phyloP scores from a whole-genome alignment of 2,329 filamentous ascomycete genomes.

The Neonectria sp. region DNA sequence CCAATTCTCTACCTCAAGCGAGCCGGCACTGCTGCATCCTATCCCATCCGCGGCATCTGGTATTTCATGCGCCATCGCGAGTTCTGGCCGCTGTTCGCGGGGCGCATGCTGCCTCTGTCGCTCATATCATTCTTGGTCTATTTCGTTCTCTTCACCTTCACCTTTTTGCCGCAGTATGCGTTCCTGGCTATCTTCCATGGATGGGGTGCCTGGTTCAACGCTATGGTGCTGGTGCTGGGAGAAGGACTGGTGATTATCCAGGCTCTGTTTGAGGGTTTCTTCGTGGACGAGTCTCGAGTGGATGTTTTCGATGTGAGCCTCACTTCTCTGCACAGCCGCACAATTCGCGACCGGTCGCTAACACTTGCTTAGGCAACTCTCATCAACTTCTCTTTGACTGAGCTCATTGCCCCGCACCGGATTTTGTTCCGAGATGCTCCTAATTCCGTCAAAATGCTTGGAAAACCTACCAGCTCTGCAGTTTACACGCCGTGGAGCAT shows the following conservation, averaged over 20 bases:
- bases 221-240: conserved; percentile 88
- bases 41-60: conserved; percentile 80
- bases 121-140: conserved; percentile 89
- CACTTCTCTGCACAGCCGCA: background rate
- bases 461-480: conserved; percentile 82
- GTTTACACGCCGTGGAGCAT: conserved; percentile 92
- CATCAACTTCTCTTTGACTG: conserved; percentile 79
- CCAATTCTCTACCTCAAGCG: conserved; percentile 60
- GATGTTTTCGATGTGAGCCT: conserved; percentile 84
- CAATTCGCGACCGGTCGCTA: conserved; percentile 5
- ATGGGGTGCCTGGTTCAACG: conserved; percentile 90
- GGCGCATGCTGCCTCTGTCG: conserved; percentile 84
- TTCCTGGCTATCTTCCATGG: conserved; percentile 93
- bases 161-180: conserved; percentile 90
- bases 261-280: conserved; percentile 83
- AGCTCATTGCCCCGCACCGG: conserved; percentile 78
- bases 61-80: conserved; percentile 85
- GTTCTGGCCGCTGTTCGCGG: conserved; percentile 85
- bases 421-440: conserved; percentile 77
- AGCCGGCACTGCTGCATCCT: conserved; percentile 64
- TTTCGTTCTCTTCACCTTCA: conserved; percentile 87
- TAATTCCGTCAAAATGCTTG: conserved; percentile 83
- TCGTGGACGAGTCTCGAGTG: conserved; percentile 84
- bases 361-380: conserved; percentile 71
- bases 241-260: conserved; percentile 81